phyloP scores from a whole-genome alignment of 805 yeast species.

The Lachancea sp. region DNA sequence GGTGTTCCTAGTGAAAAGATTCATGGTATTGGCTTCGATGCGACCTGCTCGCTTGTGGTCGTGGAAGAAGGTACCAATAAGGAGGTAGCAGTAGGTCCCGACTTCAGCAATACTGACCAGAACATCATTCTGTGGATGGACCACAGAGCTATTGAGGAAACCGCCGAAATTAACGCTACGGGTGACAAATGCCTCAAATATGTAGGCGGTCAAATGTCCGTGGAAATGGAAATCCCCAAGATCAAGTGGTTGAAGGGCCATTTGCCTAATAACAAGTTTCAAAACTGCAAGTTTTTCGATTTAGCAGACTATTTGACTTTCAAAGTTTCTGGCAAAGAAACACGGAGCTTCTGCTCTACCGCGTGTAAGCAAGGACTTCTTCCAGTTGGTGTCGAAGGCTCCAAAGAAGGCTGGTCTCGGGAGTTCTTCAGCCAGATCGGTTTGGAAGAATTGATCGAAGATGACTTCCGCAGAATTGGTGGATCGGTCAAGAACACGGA shows the following conservation, averaged over 20 bases:
- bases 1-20: constrained; percentile 62
- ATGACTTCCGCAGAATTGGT: constrained; percentile 74
- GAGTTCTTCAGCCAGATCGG: constrained; percentile 67
- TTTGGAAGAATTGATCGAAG: constrained; percentile 68
- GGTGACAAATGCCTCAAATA: constrained; percentile 74
- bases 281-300: constrained; percentile 74
- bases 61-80: constrained; percentile 55
- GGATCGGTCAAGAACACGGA: constrained; percentile 75
- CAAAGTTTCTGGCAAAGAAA: constrained; percentile 81
- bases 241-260: constrained; percentile 92
- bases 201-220: constrained; percentile 96
- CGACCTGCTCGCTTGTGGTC: constrained; percentile 91
- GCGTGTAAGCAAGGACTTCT: constrained; percentile 95
- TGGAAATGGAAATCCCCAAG: constrained; percentile 97
- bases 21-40: constrained; percentile 91
- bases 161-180: constrained; percentile 73
- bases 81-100: constrained; percentile 90
- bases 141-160: constrained; percentile 84
- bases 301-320: constrained; percentile 88
- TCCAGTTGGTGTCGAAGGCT: constrained; percentile 86
- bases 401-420: constrained; percentile 81
- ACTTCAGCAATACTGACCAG: constrained; percentile 63
- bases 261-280: constrained; percentile 56
- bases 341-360: constrained; percentile 82
- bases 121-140: constrained; percentile 98